Evolutionary conservation across 305 asterid species (phyloP), one percentile per base, ranked within the genome.

Genomic region (Fraxinus paxiana): DNA sequence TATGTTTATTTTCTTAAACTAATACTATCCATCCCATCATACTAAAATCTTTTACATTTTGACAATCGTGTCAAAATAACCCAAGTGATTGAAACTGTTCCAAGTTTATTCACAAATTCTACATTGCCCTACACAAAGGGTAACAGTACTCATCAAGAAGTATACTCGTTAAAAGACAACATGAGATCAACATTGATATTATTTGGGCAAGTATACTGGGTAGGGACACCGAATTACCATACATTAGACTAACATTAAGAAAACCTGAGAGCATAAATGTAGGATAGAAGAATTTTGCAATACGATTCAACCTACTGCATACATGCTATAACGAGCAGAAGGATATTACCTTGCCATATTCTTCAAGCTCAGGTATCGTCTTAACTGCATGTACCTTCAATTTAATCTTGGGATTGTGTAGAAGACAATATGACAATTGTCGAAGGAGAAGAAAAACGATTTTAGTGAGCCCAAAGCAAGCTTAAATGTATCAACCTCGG

Each of bases 401-500:
- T 61, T 6, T 22, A 3, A 63, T 63, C 72, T 26, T 9, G 33
- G n/a, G 7, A 10, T 63, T 63, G 69, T 24, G 72, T 4, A 24
- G 34, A 26, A 63, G 17, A 63, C 17, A 24, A 5, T 3, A 63
- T 24, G 17, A 24, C 34, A 63, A 63, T 63, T 22, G 34, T 63
- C 18, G 6, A 63, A 24, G 34, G 72, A 22, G 35, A 24, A 7
- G 6, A 18, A 18, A 33, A 34, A 30, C 6, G 9, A 35, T 46
- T 75, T 51, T 34, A 31, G 76, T 17, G 79, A 54, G 75, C 75
- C 77, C 28, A 34, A 4, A 28, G 61, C 43, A 43, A 38, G 76
- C 56, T 20, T 59, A 15, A n/a, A 31, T 33, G 48, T 46, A 81
- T 86, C 85, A 88, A 30, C 74, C 65, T 56, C 51, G 73, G 20